phyloP scores from a whole-genome alignment of 1,139 yeast genomes.

The Blastobotrys petasosporus region DNA sequence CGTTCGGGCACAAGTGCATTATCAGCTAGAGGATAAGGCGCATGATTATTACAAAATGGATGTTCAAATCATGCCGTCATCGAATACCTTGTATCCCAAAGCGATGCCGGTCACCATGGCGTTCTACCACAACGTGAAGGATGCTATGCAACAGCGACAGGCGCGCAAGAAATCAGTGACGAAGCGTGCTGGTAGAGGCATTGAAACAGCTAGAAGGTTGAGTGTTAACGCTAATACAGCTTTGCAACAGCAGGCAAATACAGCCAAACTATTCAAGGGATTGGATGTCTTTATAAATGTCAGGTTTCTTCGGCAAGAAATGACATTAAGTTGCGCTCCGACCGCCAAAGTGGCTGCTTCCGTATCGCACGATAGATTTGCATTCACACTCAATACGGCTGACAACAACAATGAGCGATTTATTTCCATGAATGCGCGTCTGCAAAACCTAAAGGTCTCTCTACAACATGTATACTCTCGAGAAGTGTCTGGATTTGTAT shows the following conservation, averaged over 20 bases:
- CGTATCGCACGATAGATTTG: slow-evolving; percentile 63
- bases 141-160: slow-evolving; percentile 6
- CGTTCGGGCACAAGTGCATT: slow-evolving; percentile 50
- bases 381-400: slow-evolving; percentile 50
- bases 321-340: slow-evolving; percentile 85
- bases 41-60: slow-evolving; percentile 49
- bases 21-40: slow-evolving; percentile 31
- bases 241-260: no score
- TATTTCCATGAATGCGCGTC: slow-evolving; percentile 40
- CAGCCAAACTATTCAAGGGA: slow-evolving; percentile 30
- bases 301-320: slow-evolving; percentile 62
- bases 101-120: slow-evolving; percentile 77
- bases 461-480: slow-evolving; percentile 88
- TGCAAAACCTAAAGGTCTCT: slow-evolving; percentile 56
- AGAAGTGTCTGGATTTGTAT: slow-evolving; percentile 73
- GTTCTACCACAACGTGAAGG: slow-evolving; percentile 33
- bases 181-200: background rate
- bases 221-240: no score
- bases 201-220: no score
- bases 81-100: slow-evolving; percentile 59
- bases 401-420: slow-evolving; percentile 38
- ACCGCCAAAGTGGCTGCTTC: slow-evolving; percentile 87
- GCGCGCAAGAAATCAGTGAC: background rate
- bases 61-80: slow-evolving; percentile 62
- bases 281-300: slow-evolving; percentile 62